Evolutionary conservation across 2,329 filamentous ascomycete species (phyloP), one percentile per base, ranked within the genome.

Genomic region (Paracoccidioides lutzii): DNA sequence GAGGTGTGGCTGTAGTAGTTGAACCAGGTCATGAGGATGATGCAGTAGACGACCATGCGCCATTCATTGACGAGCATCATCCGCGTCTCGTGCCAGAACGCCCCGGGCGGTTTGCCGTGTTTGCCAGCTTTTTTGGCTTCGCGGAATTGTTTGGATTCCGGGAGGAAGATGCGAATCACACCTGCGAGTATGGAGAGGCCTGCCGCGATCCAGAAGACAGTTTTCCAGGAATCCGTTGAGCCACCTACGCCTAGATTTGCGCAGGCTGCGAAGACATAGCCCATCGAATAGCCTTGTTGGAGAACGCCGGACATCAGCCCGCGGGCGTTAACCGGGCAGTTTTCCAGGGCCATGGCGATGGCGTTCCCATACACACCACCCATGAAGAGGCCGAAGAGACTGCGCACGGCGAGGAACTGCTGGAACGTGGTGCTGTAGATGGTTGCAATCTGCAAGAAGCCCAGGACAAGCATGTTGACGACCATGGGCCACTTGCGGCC

Each of bases 181-280:
- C 95, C 95, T 69, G 95, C 85, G 35, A 95, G 69, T 1, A 90
- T 78, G 0, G 90, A 90, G 0, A 88, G 87, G 41, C 85, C 81
- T 3, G 89, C 88, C 12, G 84, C 89, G 68, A 95, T 95, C 90
- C 90, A 95, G 75, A 84, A 95, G 0, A 95, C 76, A 0, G 88
- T 88, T 7, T 89, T 78, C 90, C 90, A 95, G 52, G 79, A 83
- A 65, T 95, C 84, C 0, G 81, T 69, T 0, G 88, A 91, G 0
- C 88, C 93, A 68, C 87, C 75, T 52, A 77, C 75, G 4, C 76
- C 62, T 10, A 63, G 75, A 44, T 75, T 70, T 0, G 73, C 73
- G 63, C 81, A 81, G 5, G 79, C 78, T 0, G 78, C 81, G 0
- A 84, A 74, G n/a, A 84, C 71, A 63, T 84, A 84, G 2, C 81